phyloP scores from a whole-genome alignment of 805 yeast genomes.

The Suhomyces emberorum region DNA sequence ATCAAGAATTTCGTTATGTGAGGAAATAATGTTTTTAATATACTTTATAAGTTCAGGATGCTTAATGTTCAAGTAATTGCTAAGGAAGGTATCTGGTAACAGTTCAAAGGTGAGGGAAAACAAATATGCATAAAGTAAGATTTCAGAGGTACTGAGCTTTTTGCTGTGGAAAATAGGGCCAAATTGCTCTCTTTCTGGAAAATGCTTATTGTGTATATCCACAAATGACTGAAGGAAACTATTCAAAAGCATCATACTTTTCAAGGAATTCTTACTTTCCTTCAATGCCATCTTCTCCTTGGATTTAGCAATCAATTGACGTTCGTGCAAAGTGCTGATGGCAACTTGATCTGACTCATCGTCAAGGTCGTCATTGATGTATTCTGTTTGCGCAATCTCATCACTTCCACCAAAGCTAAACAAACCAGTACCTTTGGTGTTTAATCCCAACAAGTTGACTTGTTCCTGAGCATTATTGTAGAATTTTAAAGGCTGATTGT shows the following conservation, averaged over 20 bases:
- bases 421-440: slow-evolving; percentile 24
- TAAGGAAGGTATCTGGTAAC: slow-evolving; percentile 43
- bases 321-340: slow-evolving; percentile 38
- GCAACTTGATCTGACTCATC: slow-evolving; percentile 24
- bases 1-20: slow-evolving; percentile 9
- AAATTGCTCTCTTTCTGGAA: slow-evolving; percentile 10
- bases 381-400: slow-evolving; percentile 28
- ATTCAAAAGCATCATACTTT: slow-evolving; percentile 26
- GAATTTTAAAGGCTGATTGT: slow-evolving; percentile 55
- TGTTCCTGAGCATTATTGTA: slow-evolving; percentile 36
- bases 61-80: slow-evolving; percentile 27
- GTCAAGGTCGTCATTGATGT: slow-evolving; percentile 18
- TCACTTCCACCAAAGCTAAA: slow-evolving; percentile 20
- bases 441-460: slow-evolving; percentile 30
- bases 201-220: slow-evolving; percentile 14
- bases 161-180: slow-evolving; percentile 15
- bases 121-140: slow-evolving; percentile 40
- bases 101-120: slow-evolving; percentile 25
- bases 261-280: slow-evolving; percentile 33
- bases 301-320: slow-evolving; percentile 31
- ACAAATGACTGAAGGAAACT: slow-evolving; percentile 18
- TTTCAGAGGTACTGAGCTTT: slow-evolving; percentile 25
- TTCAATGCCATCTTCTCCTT: slow-evolving; percentile 25
- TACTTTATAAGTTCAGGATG: slow-evolving; percentile 25
- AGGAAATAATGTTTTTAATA: slow-evolving; percentile 9